Base-by-base conservation (phyloP, 2,329 filamentous ascomycete genomes). In the Stagonosporopsis cucurbitacearum region DNA sequence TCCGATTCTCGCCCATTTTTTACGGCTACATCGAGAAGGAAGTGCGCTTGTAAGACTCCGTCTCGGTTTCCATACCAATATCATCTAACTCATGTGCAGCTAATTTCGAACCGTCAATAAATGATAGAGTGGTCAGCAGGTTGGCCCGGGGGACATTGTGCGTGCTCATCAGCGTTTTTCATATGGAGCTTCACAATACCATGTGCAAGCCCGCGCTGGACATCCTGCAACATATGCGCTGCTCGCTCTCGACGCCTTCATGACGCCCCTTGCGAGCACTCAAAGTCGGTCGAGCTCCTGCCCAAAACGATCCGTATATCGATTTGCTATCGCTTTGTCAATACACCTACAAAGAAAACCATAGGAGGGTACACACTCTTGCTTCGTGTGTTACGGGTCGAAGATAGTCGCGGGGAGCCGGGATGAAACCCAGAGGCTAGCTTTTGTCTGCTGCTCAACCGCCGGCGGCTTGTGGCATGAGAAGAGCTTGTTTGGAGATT, bases 311-410 rank as follows among this genome's bases (percentile, higher is more conserved):
- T 44, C 44, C 4, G 30, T 17, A 36, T 35, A 57, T 23, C 26
- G 26, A 17, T 43, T 57, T 3, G 23, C 39, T 49, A 23, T 6
- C 32, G 26, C 22, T 7, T 3, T 7, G 17, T 49, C 33, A 52
- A 44, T 30, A 37, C 6, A 49, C 13, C 13, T 2, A 30, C 3
- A 12, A 17, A 30, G 4, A 17, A 7, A 6, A 22, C 19, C 3
- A 13, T 4, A 9, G 6, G 6, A 19, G 3, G 2, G 12, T n/a
- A 32, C 54, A 9, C 17, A 57, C 54, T 40, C 37, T 49, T 52
- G 15, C 49, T 57, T 8, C 44, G 37, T 28, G 48, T 57, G 17
- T 44, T 48, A 13, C 54, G 54, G 36, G 43, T 41, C 23, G 54
- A 52, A 6, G 54, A 52, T 3, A 48, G 43, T 4, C 39, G 32